Evolutionary conservation across 768 basidiomycete genomes (phyloP), one percentile per base, ranked within the genome.

Genomic region (Hydnomerulius pinastri): DNA sequence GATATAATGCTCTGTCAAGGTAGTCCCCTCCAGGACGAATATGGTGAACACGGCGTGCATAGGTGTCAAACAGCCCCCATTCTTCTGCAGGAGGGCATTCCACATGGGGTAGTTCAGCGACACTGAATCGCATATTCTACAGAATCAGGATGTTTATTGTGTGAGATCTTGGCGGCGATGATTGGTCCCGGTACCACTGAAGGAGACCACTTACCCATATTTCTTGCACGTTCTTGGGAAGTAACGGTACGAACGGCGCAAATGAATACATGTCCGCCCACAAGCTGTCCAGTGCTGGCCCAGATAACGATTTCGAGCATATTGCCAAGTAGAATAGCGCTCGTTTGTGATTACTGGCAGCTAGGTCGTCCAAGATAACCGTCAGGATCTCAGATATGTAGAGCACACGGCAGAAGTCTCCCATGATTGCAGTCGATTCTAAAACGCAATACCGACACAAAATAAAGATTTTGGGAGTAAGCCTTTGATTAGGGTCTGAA

Each of bases 201-300:
- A 43, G 15, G 13, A 1, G 36, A 17, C 2, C 5, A 4, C 59
- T 10, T 27, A 60, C 55, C 46, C 58, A 51, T 37, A 58, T 43
- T 21, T 50, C 48, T 24, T 43, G 51, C 1, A 58, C 45, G 0
- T 23, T 18, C 21, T 41, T 33, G 30, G 59, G 59, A 8, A 60
- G 46, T 6, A 60, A 21, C 4, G 59, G 59, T 1, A 53, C 43
- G 33, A 59, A 53, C 5, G 55, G 58, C 10, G 32, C 38, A 15
- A 57, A 57, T 21, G 59, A 45, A 29, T 50, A 48, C 59, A 61
- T 60, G 17, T 56, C 48, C 40, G 42, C 60, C 59, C 55, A 60
- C 21, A 60, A 38, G 11, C 48, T 53, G 37, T 61, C 59, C 17
- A 60, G 51, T 4, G 59, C 43, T 29, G 42, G 39, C 8, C 13